Percentiles rank a stretch among this genome's conserved stretches.
phyloP scores from a whole-genome alignment of 441 rosid species.

The Jatropha podagrica region DNA sequence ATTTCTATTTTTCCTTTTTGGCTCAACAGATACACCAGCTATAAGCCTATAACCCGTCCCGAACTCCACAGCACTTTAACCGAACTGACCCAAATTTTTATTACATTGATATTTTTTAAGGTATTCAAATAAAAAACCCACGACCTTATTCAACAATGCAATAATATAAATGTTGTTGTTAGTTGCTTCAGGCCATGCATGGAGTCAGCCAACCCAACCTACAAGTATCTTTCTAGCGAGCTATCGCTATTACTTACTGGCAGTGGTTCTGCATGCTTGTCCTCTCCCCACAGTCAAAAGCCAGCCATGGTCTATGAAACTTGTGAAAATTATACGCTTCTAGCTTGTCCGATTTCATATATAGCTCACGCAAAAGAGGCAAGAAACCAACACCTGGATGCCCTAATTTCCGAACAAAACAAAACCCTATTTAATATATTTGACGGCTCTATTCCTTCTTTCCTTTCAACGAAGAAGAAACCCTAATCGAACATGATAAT shows the following conservation, averaged over 20 bases:
- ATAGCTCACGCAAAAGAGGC: not conserved
- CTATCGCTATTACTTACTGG: not conserved
- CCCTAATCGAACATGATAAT: slow-evolving; percentile 30
- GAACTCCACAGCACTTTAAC: no score
- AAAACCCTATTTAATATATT: not conserved
- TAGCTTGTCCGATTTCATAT: not conserved
- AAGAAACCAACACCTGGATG: not conserved
- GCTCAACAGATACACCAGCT: not conserved
- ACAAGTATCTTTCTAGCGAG: not conserved
- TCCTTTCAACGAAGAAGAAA: not conserved
- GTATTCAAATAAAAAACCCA: not conserved
- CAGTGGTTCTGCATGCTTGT: no score
- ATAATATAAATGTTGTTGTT: not conserved
- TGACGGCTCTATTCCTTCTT: not conserved
- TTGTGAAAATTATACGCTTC: not conserved
- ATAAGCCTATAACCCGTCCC: no score
- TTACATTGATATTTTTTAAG: not conserved
- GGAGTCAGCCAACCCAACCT: not conserved
- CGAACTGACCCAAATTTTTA: not conserved
- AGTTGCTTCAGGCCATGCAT: not conserved
- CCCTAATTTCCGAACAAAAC: not conserved
- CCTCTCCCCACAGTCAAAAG: no score
- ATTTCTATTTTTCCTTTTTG: not conserved
- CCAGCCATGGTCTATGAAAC: not conserved
- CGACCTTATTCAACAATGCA: no score